Conservation (phyloP, 768 basidiomycete genomes). For the Mycena indigotica region DNA sequence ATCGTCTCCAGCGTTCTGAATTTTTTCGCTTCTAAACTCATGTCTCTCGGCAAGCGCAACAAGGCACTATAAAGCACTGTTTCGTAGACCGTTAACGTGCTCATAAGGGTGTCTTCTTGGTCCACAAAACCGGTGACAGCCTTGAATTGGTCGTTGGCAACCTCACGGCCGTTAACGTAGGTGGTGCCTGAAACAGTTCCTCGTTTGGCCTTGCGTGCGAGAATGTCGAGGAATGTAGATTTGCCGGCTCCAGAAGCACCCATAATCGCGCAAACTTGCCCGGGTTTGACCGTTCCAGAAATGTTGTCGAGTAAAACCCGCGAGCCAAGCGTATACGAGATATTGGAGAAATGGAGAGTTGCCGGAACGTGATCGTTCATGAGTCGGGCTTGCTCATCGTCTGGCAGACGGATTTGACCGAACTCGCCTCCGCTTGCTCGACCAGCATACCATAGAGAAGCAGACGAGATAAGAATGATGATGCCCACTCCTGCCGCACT, state of each 20-base stretch:
- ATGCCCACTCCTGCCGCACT: slow-evolving; percentile 79
- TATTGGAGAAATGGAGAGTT: slow-evolving; percentile 83
- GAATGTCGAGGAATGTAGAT: slow-evolving; percentile 93
- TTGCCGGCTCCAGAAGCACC: slow-evolving; percentile 97
- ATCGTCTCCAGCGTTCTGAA: slow-evolving; percentile 93
- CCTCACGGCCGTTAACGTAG: slow-evolving; percentile 83
- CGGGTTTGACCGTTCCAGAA: slow-evolving; percentile 82
- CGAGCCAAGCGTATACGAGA: slow-evolving; percentile 75
- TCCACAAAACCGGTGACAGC: slow-evolving; percentile 94
- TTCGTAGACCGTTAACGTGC: slow-evolving; percentile 97
- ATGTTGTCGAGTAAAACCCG: slow-evolving; percentile 78
- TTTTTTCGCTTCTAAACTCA: slow-evolving; percentile 95
- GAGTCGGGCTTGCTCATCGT: slow-evolving; percentile 77
- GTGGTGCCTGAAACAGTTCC: slow-evolving; percentile 75
- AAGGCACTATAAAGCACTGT: slow-evolving; percentile 93
- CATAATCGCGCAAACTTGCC: slow-evolving; percentile 94
- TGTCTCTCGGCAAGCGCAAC: slow-evolving; percentile 87
- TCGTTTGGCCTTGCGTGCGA: slow-evolving; percentile 87
- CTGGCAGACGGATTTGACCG: slow-evolving; percentile 75
- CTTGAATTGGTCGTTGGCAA: slow-evolving; percentile 74
- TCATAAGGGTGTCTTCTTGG: slow-evolving; percentile 97
- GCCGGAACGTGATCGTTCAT: slow-evolving; percentile 96
- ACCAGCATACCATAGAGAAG: slow-evolving; percentile 91
- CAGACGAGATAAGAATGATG: slow-evolving; percentile 69
- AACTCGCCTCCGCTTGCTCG: slow-evolving; percentile 69